phyloP scores from a whole-genome alignment of 2,329 filamentous ascomycete species.

The Zopfia rhizophila region DNA sequence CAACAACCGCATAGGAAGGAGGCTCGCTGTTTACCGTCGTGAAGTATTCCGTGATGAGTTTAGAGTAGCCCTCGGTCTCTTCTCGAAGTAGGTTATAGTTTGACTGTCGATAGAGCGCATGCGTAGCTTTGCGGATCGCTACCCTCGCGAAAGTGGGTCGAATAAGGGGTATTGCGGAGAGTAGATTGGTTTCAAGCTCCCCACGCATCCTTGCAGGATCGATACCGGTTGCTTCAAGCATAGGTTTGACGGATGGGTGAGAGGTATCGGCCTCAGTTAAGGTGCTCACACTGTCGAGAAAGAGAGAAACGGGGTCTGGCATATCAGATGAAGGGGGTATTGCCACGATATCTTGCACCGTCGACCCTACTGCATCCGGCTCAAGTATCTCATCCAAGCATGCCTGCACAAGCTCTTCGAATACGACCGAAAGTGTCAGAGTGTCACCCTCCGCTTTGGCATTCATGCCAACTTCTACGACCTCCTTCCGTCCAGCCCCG shows the following conservation, averaged over 20 bases:
- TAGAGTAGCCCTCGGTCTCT: constrained; percentile 96
- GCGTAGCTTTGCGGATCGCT: constrained; percentile 89
- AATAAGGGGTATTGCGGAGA: constrained; percentile 82
- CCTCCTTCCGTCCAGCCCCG: constrained; percentile 70
- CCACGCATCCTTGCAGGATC: constrained; percentile 78
- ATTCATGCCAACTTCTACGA: constrained; percentile 72
- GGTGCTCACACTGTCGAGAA: constrained; percentile 85
- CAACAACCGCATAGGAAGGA: constrained; percentile 78
- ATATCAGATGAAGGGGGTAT: constrained; percentile 59
- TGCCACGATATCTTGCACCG: constrained; percentile 78
- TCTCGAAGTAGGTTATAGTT: constrained; percentile 97
- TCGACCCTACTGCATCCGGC: constrained; percentile 74
- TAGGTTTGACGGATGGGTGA: constrained; percentile 68
- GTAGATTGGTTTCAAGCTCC: constrained; percentile 80
- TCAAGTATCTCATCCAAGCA: constrained; percentile 75
- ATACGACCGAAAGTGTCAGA: constrained; percentile 74
- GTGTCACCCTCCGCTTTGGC: constrained; percentile 75
- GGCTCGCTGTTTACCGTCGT: constrained; percentile 81
- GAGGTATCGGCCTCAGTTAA: constrained; percentile 76
- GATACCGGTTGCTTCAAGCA: constrained; percentile 78
- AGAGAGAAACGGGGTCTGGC: constrained; percentile 66
- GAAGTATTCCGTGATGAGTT: constrained; percentile 94
- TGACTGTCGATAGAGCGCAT: constrained; percentile 91
- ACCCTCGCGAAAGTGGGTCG: constrained; percentile 85
- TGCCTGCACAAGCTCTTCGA: constrained; percentile 85